phyloP scores from a whole-genome alignment of 306 rosid species.

The Oxytropis ochrocephala region DNA sequence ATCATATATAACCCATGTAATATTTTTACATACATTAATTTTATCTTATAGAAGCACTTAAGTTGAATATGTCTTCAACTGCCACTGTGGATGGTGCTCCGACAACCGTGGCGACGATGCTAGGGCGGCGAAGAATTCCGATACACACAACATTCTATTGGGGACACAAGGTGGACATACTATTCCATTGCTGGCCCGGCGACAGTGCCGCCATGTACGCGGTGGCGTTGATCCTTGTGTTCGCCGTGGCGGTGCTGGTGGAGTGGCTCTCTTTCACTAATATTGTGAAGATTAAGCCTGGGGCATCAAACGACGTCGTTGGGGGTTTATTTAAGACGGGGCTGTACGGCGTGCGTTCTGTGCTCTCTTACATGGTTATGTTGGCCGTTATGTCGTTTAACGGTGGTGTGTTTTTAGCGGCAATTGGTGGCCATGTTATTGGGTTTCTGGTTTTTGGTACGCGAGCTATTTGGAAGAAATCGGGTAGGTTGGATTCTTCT shows the following conservation, averaged over 20 bases:
- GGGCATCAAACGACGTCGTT: conserved; percentile 14
- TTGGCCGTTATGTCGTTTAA: conserved; percentile 72
- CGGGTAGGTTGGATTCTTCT: conserved; percentile 13
- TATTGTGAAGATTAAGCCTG: conserved; percentile 31
- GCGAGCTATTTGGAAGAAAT: conserved; percentile 3
- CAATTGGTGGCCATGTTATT: conserved; percentile 50
- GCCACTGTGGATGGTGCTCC: background rate
- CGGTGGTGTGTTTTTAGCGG: conserved; percentile 54
- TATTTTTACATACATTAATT: background rate
- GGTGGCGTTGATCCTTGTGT: conserved; percentile 52
- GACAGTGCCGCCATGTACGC: conserved; percentile 50
- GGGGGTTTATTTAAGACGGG: conserved; percentile 32
- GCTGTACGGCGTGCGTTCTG: conserved; percentile 41
- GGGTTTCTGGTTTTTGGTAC: conserved; percentile 33
- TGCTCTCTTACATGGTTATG: conserved; percentile 55
- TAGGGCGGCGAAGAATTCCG: conserved; percentile 32
- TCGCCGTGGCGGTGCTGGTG: conserved; percentile 41
- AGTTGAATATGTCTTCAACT: conserved; percentile 1
- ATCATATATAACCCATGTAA: too few species aligned
- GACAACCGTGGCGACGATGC: conserved; percentile 32
- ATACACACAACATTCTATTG: conserved; percentile 49
- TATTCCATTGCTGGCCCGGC: conserved; percentile 67
- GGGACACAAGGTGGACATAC: conserved; percentile 45
- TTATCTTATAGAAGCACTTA: background rate
- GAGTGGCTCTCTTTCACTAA: conserved; percentile 56